Evolutionary conservation across 2,329 filamentous ascomycete genomes (phyloP).

Genomic region (Fusarium poae): DNA sequence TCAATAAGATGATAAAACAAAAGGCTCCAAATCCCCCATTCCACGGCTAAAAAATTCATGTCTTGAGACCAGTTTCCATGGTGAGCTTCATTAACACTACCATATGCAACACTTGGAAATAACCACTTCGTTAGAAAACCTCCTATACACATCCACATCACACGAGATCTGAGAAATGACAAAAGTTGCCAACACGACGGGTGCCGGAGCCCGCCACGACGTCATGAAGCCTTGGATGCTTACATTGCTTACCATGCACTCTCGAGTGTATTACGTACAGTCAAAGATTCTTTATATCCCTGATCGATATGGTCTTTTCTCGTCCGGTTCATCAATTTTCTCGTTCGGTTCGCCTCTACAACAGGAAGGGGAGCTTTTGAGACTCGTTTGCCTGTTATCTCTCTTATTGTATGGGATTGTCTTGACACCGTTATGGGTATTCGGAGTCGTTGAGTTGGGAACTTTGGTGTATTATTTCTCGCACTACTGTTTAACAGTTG

Average conservation of each 20-base stretch:
- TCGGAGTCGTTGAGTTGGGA: too few relatives aligned
- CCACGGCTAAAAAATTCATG: not conserved
- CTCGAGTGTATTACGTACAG: slow-evolving; percentile 10
- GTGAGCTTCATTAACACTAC: not conserved
- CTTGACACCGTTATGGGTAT: too few relatives aligned
- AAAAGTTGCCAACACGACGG: not conserved
- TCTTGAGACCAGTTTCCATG: not conserved
- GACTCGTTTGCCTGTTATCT: not conserved
- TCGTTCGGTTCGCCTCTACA: slow-evolving; percentile 8
- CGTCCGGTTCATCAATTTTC: slow-evolving; percentile 14
- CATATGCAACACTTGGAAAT: not conserved
- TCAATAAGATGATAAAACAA: not conserved
- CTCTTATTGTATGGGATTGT: too few relatives aligned
- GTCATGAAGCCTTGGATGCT: not conserved
- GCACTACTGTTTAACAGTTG: too few relatives aligned
- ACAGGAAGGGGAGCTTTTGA: slow-evolving; percentile 9
- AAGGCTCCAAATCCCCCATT: not conserved
- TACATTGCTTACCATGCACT: not conserved
- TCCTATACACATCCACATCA: not conserved
- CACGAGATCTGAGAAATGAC: not conserved
- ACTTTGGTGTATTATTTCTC: too few relatives aligned
- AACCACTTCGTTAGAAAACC: not conserved
- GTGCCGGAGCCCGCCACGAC: not conserved
- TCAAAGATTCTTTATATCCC: slow-evolving; percentile 22
- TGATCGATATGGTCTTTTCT: slow-evolving; percentile 19